phyloP scores from a whole-genome alignment of 2,329 filamentous ascomycete species.

The Trichoderma guizhouense region DNA sequence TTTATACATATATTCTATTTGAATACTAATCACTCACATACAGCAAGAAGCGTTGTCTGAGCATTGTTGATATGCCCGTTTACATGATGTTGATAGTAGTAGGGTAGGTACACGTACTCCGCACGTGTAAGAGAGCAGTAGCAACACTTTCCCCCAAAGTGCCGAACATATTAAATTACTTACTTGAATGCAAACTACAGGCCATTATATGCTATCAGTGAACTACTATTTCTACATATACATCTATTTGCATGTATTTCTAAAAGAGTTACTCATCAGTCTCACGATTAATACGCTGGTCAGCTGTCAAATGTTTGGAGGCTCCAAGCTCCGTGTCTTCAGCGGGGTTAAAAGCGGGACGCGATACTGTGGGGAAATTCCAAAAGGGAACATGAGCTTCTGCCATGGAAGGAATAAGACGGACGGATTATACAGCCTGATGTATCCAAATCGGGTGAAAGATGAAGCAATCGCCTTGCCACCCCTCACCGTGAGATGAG shows the following conservation, averaged over 20 bases:
- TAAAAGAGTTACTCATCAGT: background rate
- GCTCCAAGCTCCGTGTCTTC: background rate
- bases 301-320: background rate
- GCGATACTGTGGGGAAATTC: background rate
- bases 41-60: background rate
- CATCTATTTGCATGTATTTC: background rate
- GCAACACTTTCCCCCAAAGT: background rate
- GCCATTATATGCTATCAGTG: background rate
- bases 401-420: background rate
- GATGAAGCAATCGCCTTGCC: background rate
- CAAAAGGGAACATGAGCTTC: background rate
- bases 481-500: background rate
- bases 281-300: background rate
- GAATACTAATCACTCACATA: background rate
- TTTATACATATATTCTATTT: background rate
- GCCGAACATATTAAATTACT: background rate
- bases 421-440: background rate
- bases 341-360: background rate
- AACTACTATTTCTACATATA: fast-evolving
- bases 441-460: background rate
- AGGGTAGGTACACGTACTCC: background rate
- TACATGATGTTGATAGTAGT: background rate
- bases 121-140: background rate
- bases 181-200: background rate
- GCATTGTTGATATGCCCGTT: background rate